Percentiles rank a stretch among this genome's conserved stretches.
Conservation (phyloP, 352 stramenopile species). For the Globisporangium solare region DNA sequence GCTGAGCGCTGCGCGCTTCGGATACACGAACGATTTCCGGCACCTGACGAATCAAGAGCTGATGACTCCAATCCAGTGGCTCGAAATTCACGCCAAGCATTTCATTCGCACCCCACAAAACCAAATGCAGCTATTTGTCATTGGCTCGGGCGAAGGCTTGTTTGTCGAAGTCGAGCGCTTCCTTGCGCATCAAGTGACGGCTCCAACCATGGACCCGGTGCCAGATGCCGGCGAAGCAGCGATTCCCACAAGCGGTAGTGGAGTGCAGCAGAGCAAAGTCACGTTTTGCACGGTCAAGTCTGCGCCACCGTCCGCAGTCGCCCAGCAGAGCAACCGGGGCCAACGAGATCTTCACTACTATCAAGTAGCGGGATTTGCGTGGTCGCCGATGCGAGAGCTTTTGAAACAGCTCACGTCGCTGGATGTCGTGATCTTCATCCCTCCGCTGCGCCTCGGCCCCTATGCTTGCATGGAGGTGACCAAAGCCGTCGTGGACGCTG, state of each 20-base stretch:
- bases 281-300: conserved; percentile 72
- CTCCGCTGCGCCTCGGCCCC: conserved; percentile 46
- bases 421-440: conserved; percentile 71
- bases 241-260: conserved; percentile 32
- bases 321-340: conserved; percentile 4
- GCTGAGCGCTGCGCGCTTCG: conserved; percentile 19
- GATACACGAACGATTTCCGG: conserved; percentile 47
- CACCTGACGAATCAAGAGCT: conserved; percentile 40
- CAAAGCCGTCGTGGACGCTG: conserved; percentile 43
- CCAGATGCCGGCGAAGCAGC: conserved; percentile 37
- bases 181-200: conserved; percentile 54
- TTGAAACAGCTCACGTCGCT: conserved; percentile 52
- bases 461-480: conserved; percentile 55
- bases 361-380: conserved; percentile 28
- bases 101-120: conserved; percentile 55
- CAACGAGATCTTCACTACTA: conserved; percentile 20
- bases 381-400: conserved; percentile 50
- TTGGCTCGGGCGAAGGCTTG: conserved; percentile 61
- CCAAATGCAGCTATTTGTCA: conserved; percentile 77
- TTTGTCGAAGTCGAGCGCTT: conserved; percentile 68
- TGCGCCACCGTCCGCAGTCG: conserved; percentile 9
- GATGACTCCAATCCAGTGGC: conserved; percentile 42
- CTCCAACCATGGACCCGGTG: conserved; percentile 24
- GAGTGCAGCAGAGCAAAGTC: conserved; percentile 51
- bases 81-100: conserved; percentile 27